These are phyloP conservation scores for Cladophialophora yegresii DNA, from an alignment of 2,329 filamentous ascomycete genomes.

Conservation along the genomic window DNA sequence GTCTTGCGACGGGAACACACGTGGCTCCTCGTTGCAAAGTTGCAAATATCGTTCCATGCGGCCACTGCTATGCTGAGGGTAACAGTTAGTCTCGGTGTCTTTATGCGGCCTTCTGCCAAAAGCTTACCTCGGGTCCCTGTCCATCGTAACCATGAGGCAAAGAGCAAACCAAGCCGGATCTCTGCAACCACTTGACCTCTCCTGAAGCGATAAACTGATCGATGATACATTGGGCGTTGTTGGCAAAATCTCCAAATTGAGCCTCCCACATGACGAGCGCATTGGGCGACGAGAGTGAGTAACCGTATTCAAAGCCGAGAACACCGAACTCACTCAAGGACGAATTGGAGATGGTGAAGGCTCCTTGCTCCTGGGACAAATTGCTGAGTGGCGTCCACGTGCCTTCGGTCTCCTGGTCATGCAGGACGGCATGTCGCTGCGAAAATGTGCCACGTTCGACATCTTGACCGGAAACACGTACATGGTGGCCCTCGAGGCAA, in stretches of 20 bases:
- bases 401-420: slow-evolving; percentile 92
- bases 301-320: slow-evolving; percentile 97
- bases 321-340: slow-evolving; percentile 73
- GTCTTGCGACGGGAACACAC: slow-evolving; percentile 82
- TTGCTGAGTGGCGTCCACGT: slow-evolving; percentile 93
- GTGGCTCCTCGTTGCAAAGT: slow-evolving; percentile 94
- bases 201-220: slow-evolving; percentile 98
- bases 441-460: slow-evolving; percentile 99
- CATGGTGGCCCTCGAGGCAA: slow-evolving; percentile 90
- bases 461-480: slow-evolving; percentile 96
- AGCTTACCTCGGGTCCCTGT: slow-evolving; percentile 75
- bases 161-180: slow-evolving; percentile 93
- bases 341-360: slow-evolving; percentile 96
- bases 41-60: slow-evolving; percentile 97
- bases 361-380: slow-evolving; percentile 85
- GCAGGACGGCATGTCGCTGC: slow-evolving; percentile 93
- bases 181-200: slow-evolving; percentile 98
- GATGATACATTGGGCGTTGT: slow-evolving; percentile 98
- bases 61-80: slow-evolving; percentile 49
- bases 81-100: slow-evolving; percentile 1
- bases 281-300: slow-evolving; percentile 94
- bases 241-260: slow-evolving; percentile 99
- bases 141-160: slow-evolving; percentile 97
- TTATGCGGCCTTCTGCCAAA: not conserved
- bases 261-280: slow-evolving; percentile 99